A percentile compares a stretch with the other conserved stretches of the same genome.
These are phyloP conservation scores for Pseudogymnoascus sp. DNA, from an alignment of 2,329 filamentous ascomycete species.

Conservation along the genomic window DNA sequence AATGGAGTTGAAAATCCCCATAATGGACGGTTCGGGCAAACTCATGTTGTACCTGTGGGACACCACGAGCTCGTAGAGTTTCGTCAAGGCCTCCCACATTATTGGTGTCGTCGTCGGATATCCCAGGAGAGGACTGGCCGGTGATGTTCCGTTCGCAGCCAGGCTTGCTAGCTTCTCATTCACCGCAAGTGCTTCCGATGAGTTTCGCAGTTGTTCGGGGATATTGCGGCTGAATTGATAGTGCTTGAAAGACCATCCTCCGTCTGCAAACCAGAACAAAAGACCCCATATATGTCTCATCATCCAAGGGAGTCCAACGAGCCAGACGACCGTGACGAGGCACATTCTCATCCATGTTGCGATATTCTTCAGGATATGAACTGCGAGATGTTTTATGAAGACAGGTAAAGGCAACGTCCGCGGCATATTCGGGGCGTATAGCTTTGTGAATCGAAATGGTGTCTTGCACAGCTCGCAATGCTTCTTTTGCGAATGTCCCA, in stretches of 20 bases:
- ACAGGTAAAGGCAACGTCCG: conserved; percentile 70
- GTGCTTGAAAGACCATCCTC: conserved; percentile 26
- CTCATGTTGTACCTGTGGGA: conserved; percentile 4
- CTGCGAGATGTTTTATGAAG: conserved; percentile 70
- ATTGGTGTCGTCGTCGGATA: conserved; percentile 33
- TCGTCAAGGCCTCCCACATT: not conserved
- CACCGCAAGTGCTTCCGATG: conserved; percentile 19
- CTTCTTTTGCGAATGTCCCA: conserved; percentile 98
- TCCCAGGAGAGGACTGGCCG: conserved; percentile 23
- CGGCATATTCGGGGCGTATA: conserved; percentile 94
- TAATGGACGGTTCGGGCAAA: not conserved
- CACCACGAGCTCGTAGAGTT: not conserved
- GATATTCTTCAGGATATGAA: conserved; percentile 66
- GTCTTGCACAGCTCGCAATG: conserved; percentile 99
- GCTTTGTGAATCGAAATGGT: conserved; percentile 93
- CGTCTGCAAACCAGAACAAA: conserved; percentile 66
- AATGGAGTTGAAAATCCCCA: not conserved
- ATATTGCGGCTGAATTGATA: not conserved
- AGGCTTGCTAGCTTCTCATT: conserved; percentile 23
- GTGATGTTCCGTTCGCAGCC: conserved; percentile 26
- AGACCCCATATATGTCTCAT: conserved; percentile 91
- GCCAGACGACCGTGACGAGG: conserved; percentile 80
- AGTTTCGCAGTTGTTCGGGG: conserved; percentile 13
- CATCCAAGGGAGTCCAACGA: conserved; percentile 78
- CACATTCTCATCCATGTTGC: conserved; percentile 72